phyloP scores from a whole-genome alignment of 2,329 filamentous ascomycete species.

The Diaporthe ilicicola region DNA sequence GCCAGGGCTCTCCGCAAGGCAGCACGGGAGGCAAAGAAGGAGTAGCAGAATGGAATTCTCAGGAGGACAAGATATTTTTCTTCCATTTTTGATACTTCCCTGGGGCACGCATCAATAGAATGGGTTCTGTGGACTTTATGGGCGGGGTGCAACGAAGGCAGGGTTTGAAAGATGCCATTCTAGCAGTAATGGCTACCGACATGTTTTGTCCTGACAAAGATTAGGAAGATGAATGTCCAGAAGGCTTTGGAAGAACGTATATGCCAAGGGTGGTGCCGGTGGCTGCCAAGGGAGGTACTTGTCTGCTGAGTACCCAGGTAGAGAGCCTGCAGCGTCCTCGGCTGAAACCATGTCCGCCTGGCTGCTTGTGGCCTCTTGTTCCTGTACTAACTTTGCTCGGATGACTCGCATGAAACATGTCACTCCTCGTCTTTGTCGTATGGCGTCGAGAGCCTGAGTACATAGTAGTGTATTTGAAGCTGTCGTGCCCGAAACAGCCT shows the following conservation, averaged over 20 bases:
- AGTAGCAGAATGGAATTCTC: not conserved
- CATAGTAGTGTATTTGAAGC: no score
- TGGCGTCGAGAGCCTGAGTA: conserved; percentile 9
- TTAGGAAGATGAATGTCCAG: not conserved
- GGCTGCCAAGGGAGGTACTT: not conserved
- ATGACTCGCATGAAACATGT: not conserved
- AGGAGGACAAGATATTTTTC: not conserved
- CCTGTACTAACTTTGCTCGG: not conserved
- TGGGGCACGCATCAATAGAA: not conserved
- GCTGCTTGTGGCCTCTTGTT: not conserved
- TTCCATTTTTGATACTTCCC: not conserved
- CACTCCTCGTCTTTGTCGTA: not conserved
- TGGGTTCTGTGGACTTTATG: not conserved
- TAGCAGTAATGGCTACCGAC: not conserved
- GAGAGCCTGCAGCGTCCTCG: not conserved
- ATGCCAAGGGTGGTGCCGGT: no score
- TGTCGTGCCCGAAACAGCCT: conserved; percentile 34
- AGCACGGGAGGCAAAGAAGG: conserved; percentile 81
- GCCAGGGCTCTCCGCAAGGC: conserved; percentile 84
- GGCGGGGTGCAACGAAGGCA: not conserved
- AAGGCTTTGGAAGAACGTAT: not conserved
- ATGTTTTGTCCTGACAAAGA: not conserved
- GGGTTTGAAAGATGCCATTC: not conserved
- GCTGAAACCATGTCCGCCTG: not conserved
- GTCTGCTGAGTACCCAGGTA: not conserved